These are phyloP conservation scores for Solanum gandarillasii DNA, from an alignment of 257 asterid species.

Conservation along the genomic window DNA sequence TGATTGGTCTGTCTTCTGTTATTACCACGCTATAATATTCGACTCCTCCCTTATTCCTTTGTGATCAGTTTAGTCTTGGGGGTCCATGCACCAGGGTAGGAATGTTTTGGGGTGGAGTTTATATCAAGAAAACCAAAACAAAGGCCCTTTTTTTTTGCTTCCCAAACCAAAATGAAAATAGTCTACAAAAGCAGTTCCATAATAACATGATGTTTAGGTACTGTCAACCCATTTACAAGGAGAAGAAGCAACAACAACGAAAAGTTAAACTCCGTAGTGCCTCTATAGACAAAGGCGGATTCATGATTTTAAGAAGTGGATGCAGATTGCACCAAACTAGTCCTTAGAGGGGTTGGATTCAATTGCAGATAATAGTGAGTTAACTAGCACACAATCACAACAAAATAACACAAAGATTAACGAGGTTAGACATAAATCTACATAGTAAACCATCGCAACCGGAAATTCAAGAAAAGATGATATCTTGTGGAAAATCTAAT, in stretches of 20 bases:
- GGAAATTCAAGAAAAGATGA: not conserved
- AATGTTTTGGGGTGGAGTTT: not conserved
- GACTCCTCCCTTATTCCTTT: not conserved
- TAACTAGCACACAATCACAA: not conserved
- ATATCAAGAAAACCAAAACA: not conserved
- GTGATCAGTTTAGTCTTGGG: not conserved
- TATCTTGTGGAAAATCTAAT: not conserved
- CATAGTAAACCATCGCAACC: not conserved
- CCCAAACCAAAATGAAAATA: not conserved
- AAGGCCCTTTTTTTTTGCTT: not conserved
- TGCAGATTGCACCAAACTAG: not conserved
- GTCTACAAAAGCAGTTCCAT: not conserved
- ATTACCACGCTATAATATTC: not conserved
- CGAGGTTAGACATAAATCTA: not conserved
- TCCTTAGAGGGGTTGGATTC: not conserved
- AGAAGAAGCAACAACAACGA: not conserved
- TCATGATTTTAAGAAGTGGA: not conserved
- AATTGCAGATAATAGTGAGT: not conserved
- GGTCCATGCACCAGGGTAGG: not conserved
- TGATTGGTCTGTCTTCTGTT: not conserved
- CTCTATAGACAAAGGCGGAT: not conserved
- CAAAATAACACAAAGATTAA: not conserved
- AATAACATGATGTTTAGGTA: not conserved
- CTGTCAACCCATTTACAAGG: not conserved
- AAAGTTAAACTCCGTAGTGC: not conserved